These are phyloP conservation scores for Aspergillus japonicus DNA, from an alignment of 2,329 filamentous ascomycete genomes.

Conservation along the genomic window DNA sequence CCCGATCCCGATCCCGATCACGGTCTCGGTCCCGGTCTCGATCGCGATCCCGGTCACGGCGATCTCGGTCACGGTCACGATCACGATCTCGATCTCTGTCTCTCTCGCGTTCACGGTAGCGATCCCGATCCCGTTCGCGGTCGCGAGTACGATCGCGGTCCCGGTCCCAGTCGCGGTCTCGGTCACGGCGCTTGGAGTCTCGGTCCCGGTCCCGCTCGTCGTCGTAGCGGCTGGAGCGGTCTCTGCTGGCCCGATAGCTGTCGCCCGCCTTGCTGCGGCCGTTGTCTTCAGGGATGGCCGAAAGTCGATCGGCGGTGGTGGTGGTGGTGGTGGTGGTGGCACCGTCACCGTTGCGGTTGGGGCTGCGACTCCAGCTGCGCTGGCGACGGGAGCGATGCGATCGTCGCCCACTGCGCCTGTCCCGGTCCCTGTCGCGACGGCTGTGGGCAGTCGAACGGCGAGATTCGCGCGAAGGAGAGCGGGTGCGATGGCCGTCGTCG, in stretches of 20 bases:
- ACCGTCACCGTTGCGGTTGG: constrained; percentile 32
- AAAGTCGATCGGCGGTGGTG: constrained; percentile 39
- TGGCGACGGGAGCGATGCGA: constrained; percentile 54
- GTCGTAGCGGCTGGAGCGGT: constrained; percentile 30
- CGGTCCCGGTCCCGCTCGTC: constrained; percentile 35
- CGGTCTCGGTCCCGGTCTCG: constrained; percentile 28
- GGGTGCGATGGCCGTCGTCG: constrained; percentile 55
- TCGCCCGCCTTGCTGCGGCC: constrained; percentile 23
- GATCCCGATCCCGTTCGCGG: constrained; percentile 46
- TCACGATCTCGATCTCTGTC: constrained; percentile 40
- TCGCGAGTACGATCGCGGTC: constrained; percentile 36
- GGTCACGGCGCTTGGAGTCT: constrained; percentile 30
- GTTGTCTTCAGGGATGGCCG: constrained; percentile 23
- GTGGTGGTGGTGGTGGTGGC: constrained; percentile 42
- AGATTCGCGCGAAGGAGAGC: constrained; percentile 64
- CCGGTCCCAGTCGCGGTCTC: constrained; percentile 32
- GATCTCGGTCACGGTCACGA: constrained; percentile 26
- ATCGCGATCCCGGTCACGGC: constrained; percentile 33
- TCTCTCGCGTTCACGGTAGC: constrained; percentile 27
- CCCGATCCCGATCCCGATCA: constrained; percentile 44
- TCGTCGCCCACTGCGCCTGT: constrained; percentile 43
- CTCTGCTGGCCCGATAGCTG: constrained; percentile 4
- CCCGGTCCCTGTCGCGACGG: constrained; percentile 61
- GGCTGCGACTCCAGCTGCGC: constrained; percentile 38
- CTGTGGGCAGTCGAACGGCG: constrained; percentile 59